Evolutionary conservation across 164 flowering plant species (phyloP), one percentile per base, ranked within the genome.

Genomic region (Stephania yunnanensis): DNA sequence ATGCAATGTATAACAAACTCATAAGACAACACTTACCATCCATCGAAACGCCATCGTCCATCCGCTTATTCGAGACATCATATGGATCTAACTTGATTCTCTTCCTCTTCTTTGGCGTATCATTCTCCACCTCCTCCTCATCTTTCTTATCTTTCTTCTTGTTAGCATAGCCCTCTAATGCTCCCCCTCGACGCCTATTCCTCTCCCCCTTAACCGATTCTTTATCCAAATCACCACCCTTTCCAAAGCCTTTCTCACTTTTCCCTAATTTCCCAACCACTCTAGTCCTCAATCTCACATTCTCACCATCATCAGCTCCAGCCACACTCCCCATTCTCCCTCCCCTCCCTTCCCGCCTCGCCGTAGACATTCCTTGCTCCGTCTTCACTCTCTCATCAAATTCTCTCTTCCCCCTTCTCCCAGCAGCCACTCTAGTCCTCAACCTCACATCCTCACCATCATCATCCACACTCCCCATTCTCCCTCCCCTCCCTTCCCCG

Each of bases 51-150:
- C 81, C 78, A 81, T 93, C 99, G 84, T 87, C 93, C 22, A 89
- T 63, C 71, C 95, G 85, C 85, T 95, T 95, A 78, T 93, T 93
- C 30, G 99, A 87, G 76, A 82, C 83, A 81, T 95, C 99, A 78
- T 83, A 55, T 42, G 89, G 93, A 83, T 90, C 94, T 30, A 89
- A 71, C 42, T 90, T 84, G 22, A 75, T 81, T 71, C 82, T 82
- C 83, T 89, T 91, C 67, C 48, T 87, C 82, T 80, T 91, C 86
- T 74, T 92, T 20, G 80, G 88, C 71, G 44, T 71, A 19, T 73
- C 83, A 67, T 82, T 88, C 45, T 22, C 74, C 17, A 15, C 46
- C n/a, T 73, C 84, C 53, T 80, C 76, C 68, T 83, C 84, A 46
- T 74, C 78, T 67, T 67, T 81, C 69, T 63, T 19, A 25, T 46